Conservation (phyloP, 345 rosid genomes). For the Salix suchowensis region DNA sequence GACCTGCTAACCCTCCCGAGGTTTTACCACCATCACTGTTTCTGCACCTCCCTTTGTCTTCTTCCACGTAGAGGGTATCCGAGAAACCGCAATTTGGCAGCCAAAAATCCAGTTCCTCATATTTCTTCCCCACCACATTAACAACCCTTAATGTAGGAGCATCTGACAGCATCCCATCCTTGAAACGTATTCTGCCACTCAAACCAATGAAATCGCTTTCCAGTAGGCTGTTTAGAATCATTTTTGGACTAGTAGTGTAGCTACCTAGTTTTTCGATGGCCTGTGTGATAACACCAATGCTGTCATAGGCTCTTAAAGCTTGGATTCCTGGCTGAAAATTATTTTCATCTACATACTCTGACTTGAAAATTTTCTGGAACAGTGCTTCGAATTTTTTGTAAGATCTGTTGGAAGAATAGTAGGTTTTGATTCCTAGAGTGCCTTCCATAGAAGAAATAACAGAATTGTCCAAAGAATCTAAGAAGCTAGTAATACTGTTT, state of each 20-base stretch:
- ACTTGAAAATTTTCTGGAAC: constrained; percentile 18
- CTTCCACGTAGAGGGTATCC: not conserved
- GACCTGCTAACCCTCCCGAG: not conserved
- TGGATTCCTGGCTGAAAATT: constrained; percentile 30
- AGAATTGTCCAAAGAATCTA: constrained; percentile 35
- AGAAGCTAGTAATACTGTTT: constrained; percentile 21
- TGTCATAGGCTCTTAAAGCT: constrained; percentile 40
- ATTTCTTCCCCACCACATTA: constrained; percentile 38
- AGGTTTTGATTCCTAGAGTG: constrained; percentile 36
- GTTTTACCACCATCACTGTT: not conserved
- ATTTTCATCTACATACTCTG: constrained; percentile 23
- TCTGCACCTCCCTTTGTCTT: not conserved
- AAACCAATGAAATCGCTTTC: constrained; percentile 35
- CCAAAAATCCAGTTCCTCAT: constrained; percentile 43
- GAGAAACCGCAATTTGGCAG: constrained; percentile 31
- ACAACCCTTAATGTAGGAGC: constrained; percentile 23
- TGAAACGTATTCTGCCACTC: constrained; percentile 36
- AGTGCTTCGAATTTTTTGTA: constrained; percentile 20
- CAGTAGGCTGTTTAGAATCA: constrained; percentile 17
- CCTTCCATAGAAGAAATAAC: constrained; percentile 46
- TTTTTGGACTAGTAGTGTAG: not conserved
- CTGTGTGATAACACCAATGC: constrained; percentile 19
- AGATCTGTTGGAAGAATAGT: constrained; percentile 12
- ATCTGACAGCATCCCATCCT: constrained; percentile 9
- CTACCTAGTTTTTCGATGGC: constrained; percentile 9